Conservation (phyloP, 2,329 filamentous ascomycete species). For the Alternaria sp. region DNA sequence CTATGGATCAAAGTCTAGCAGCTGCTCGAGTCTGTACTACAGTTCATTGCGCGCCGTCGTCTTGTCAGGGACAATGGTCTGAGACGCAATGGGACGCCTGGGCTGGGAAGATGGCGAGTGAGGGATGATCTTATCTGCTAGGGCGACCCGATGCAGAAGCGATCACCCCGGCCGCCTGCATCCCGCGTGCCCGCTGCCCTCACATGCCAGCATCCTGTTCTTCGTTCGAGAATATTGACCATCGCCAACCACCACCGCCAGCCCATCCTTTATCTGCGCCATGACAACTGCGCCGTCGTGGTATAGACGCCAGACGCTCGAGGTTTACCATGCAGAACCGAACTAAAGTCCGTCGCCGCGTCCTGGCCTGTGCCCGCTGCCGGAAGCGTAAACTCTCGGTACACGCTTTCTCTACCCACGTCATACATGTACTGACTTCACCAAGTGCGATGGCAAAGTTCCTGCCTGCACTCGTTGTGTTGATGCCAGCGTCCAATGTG, state of each 20-base stretch:
- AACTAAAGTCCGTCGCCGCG: slow-evolving; percentile 46
- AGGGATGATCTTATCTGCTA: slow-evolving; percentile 25
- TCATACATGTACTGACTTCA: slow-evolving; percentile 11
- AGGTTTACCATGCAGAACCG: slow-evolving; percentile 41
- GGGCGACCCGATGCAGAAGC: slow-evolving; percentile 22
- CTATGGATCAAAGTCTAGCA: slow-evolving; percentile 3
- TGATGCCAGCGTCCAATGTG: slow-evolving; percentile 42
- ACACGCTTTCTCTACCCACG: slow-evolving; percentile 8
- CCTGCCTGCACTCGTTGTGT: slow-evolving; percentile 47
- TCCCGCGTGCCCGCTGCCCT: slow-evolving; percentile 13
- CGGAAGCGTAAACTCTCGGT: slow-evolving; percentile 49
- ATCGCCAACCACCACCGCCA: slow-evolving; percentile 19
- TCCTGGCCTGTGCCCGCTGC: slow-evolving; percentile 49
- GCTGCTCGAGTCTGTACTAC: background rate
- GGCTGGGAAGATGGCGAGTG: slow-evolving; percentile 16
- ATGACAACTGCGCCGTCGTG: slow-evolving; percentile 32
- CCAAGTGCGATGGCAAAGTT: slow-evolving; percentile 49
- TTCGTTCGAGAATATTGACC: slow-evolving; percentile 19
- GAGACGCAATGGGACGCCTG: slow-evolving; percentile 11
- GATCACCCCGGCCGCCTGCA: slow-evolving; percentile 24
- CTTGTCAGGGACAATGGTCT: background rate
- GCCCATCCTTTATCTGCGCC: slow-evolving; percentile 19
- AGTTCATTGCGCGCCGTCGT: background rate
- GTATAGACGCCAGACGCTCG: slow-evolving; percentile 24
- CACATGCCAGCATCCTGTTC: slow-evolving; percentile 13